Base-by-base conservation (phyloP, 768 basidiomycete genomes). In the Tremella yokohamensis region DNA sequence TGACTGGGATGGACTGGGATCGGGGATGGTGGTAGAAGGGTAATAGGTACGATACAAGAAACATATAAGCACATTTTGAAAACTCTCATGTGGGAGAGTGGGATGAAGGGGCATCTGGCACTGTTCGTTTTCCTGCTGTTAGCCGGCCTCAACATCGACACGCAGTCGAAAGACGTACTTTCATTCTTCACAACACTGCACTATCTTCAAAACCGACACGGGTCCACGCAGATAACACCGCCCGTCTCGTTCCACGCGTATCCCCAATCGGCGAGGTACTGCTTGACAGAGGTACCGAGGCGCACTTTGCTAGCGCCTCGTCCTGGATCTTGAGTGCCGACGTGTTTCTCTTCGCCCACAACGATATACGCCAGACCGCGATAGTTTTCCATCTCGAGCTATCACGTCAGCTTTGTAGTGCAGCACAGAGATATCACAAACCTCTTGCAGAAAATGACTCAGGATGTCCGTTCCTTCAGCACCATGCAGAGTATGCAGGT, bases 341-440 rank as follows among this genome's bases (percentile, higher is more conserved):
- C 90, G 75, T 97, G 94, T 76, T 92, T 94, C 76, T 94, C 90
- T 78, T 97, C 91, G 18, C 96, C 94, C 6, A 98, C 89, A 44
- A 99, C 82, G 18, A 90, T 79, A 73, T 88, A 99, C 4, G 89
- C 91, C 56, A 96, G 79, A 7, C 93, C 94, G 70, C 87, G 85
- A 78, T 85, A 94, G 71, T 87, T 85, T 72, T 96, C 92, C 22
- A 82, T 82, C 75, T 97, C 93, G 63, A 94, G 80, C 88, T 91
- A 15, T 15, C n/a, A 66, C 15, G 58, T 38, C 34, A 42, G 12
- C 25, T 15, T n/a, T 13, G 22, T 9, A 6, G 6, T 15, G 15
- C 15, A 38, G 29, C n/a, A 40, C 34, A 19, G 54, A 34, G 3
- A 48, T 45, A 8, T 9, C 12, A 84, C 90, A 78, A 75, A 93